These are phyloP conservation scores for Pyricularia grisea DNA, from an alignment of 2,329 filamentous ascomycete species.

Conservation along the genomic window DNA sequence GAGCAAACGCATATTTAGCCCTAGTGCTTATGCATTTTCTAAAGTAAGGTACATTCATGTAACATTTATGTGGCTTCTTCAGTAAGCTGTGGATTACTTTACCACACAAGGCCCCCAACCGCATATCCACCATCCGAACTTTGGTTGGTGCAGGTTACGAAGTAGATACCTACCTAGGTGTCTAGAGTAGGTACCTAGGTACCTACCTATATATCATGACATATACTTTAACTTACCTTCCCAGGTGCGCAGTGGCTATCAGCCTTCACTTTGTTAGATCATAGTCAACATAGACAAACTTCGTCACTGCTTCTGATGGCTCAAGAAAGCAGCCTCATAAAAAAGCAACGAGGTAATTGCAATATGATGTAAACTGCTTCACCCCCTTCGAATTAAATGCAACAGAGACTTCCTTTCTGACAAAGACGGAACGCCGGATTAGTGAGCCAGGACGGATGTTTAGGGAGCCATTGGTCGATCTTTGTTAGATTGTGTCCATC, in stretches of 20 bases:
- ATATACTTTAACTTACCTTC: background rate
- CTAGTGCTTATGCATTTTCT: background rate
- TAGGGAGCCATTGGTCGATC: background rate
- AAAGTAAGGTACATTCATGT: too few relatives aligned
- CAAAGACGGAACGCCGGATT: background rate
- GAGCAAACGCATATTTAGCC: background rate
- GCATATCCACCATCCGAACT: background rate
- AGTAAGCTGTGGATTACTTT: background rate
- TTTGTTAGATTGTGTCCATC: background rate
- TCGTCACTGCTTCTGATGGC: background rate
- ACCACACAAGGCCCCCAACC: too few relatives aligned
- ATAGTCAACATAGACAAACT: too few relatives aligned
- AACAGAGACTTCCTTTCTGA: background rate
- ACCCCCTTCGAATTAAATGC: too few relatives aligned
- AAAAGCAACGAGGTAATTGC: background rate
- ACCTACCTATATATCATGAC: background rate
- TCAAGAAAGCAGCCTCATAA: background rate
- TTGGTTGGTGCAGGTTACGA: background rate
- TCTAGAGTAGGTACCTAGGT: too few relatives aligned
- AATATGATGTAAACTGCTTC: background rate
- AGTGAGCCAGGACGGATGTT: background rate
- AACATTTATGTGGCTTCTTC: too few relatives aligned
- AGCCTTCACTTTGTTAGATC: too few relatives aligned
- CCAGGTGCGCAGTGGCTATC: background rate
- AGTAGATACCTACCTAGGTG: background rate